Evolutionary conservation across 352 stramenopile genomes (phyloP), one percentile per base, ranked within the genome.

Genomic region (Phytophthora idaei): DNA sequence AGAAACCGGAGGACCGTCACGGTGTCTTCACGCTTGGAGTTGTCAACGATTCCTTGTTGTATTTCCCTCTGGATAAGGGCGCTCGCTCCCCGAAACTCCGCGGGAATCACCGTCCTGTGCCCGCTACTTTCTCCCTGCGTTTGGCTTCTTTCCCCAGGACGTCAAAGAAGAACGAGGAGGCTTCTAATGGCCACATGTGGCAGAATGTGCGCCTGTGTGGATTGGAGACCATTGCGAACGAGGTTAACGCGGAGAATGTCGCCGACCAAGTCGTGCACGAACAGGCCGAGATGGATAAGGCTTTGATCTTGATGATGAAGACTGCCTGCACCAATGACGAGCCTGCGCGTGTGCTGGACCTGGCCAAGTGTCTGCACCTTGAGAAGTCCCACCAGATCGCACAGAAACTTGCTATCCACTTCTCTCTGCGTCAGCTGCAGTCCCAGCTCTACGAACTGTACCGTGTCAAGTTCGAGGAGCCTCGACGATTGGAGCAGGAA

Each of bases 351-450:
- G 84, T 91, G 39, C 56, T 93, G 8, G 87, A 94, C 54, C 64
- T 95, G 60, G 85, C 85, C 57, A 91, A 90, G 72, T 95, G 87
- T 51, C 64, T 95, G 27, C 77, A 90, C 59, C 57, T 95, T 1
- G 84, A 94, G 42, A 95, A 95, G 55, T 93, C 83, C 0, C 84
- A 93, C 36, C 77, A 90, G 60, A 95, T 95, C 52, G 87, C 85
- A 14, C 84, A 93, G 67, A 93, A 94, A 54, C 72, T 95, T 14
- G 85, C 86, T 2, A 85, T 85, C 39, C 85, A 95, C 55, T 95
- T 92, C 67, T 86, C 80, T 0, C 68, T 94, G 36, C 83, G 86
- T 0, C 77, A 92, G 45, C 50, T 95, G 32, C 80, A 90, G 57
- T 87, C 73, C 4, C 82, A 92, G 62, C 72, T 95, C 15, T 88